phyloP scores from a whole-genome alignment of 805 yeast species.

The Candida oleophila region DNA sequence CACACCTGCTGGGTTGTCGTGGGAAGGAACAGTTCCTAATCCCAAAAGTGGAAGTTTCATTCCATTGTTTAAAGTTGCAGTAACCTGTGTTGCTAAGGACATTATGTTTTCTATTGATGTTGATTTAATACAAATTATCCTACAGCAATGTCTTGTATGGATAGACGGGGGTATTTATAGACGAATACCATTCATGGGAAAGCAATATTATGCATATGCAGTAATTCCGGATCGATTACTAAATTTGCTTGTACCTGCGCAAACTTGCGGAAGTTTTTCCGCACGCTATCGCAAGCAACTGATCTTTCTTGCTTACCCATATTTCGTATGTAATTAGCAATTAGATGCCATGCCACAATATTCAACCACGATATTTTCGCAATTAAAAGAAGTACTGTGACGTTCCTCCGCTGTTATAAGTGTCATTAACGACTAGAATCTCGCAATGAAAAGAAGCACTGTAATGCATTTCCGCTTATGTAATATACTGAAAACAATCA shows the following conservation, averaged over 20 bases:
- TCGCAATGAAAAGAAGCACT: no score
- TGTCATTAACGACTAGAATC: no score
- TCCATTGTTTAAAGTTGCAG: conserved; percentile 56
- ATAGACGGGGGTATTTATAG: not conserved
- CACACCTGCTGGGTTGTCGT: conserved; percentile 25
- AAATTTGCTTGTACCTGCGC: not conserved
- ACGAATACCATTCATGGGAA: not conserved
- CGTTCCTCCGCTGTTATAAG: no score
- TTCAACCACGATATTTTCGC: no score
- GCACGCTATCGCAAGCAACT: not conserved
- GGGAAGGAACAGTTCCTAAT: conserved; percentile 49
- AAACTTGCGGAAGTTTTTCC: not conserved
- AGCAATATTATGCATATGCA: not conserved
- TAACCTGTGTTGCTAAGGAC: conserved; percentile 33
- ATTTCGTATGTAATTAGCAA: no score
- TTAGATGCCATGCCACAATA: no score
- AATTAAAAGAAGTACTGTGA: no score
- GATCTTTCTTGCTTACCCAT: not conserved
- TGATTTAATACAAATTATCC: no score
- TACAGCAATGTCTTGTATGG: no score
- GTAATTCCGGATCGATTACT: not conserved
- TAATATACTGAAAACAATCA: no score
- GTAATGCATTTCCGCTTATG: no score
- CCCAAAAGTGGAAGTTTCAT: conserved; percentile 64
- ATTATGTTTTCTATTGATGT: no score